Percentiles rank a stretch among this genome's conserved stretches.
Evolutionary conservation across 768 basidiomycete genomes (phyloP).

Genomic region (Suillus tomentosus): DNA sequence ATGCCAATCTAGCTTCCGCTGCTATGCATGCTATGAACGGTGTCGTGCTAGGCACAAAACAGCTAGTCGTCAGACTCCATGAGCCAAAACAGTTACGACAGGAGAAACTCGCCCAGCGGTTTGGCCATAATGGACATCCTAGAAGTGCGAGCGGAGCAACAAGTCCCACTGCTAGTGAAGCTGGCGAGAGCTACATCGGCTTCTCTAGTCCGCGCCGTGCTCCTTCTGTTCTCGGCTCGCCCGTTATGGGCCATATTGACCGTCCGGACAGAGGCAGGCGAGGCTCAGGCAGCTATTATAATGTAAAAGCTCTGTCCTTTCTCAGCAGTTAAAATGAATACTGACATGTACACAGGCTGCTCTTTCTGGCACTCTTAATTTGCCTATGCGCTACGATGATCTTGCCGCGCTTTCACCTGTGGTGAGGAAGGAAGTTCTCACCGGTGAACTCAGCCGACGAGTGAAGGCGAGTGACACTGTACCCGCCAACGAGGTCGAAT

Average conservation of each 20-base stretch:
- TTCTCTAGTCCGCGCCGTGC: constrained; percentile 74
- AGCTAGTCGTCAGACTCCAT: constrained; percentile 83
- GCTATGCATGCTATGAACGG: constrained; percentile 88
- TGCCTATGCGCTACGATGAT: constrained; percentile 89
- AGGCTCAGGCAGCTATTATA: constrained; percentile 86
- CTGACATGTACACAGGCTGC: constrained; percentile 59
- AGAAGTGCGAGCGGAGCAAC: constrained; percentile 82
- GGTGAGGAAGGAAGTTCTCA: constrained; percentile 82
- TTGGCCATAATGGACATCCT: constrained; percentile 77
- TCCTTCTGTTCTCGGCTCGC: constrained; percentile 55
- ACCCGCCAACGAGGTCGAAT: constrained; percentile 55
- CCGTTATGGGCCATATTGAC: constrained; percentile 52
- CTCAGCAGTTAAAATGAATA: constrained; percentile 4
- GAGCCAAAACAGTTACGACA: constrained; percentile 92
- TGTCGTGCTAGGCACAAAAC: constrained; percentile 64
- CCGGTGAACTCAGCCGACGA: constrained; percentile 79
- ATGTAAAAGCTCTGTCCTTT: constrained; percentile 45
- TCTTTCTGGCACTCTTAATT: constrained; percentile 72
- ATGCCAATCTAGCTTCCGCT: constrained; percentile 50
- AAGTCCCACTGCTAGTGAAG: constrained; percentile 81
- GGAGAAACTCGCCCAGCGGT: constrained; percentile 85
- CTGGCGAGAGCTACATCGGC: constrained; percentile 70
- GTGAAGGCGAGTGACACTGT: constrained; percentile 61
- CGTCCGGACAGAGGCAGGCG: constrained; percentile 67
- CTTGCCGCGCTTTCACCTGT: constrained; percentile 81